phyloP scores from a whole-genome alignment of 257 asterid species.

The Gardenia jasminoides region DNA sequence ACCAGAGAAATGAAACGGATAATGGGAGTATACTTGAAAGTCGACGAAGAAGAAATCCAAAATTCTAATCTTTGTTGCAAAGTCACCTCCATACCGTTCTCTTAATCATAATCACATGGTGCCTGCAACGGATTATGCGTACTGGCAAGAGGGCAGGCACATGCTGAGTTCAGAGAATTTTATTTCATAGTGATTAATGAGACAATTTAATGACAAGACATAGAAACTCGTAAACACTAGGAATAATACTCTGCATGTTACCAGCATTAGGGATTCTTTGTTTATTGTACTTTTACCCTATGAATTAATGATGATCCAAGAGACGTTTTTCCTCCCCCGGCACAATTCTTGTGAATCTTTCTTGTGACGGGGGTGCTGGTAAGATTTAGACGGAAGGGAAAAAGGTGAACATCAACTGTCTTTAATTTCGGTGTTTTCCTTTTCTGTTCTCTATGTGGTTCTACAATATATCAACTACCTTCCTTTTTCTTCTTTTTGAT shows the following conservation, averaged over 20 bases:
- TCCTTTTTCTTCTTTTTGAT: no score
- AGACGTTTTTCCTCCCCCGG: not conserved
- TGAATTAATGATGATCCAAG: not conserved
- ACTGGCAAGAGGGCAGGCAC: slow-evolving; percentile 3
- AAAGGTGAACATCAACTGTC: no score
- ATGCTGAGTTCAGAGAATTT: not conserved
- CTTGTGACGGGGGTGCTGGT: not conserved
- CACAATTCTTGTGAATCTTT: not conserved
- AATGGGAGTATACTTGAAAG: not conserved
- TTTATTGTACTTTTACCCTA: not conserved
- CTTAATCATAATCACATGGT: slow-evolving; percentile 10
- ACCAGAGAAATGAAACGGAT: not conserved
- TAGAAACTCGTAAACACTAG: not conserved
- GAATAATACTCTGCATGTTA: not conserved
- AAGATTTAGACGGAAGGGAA: no score
- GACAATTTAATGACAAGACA: not conserved
- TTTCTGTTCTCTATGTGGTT: no score
- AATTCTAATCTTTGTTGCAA: slow-evolving; percentile 5
- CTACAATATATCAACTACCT: no score
- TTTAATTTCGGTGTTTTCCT: no score
- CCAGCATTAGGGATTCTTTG: not conserved
- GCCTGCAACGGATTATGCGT: not conserved
- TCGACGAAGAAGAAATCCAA: not conserved
- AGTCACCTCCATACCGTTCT: not conserved
- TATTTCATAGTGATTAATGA: not conserved